Evolutionary conservation across 208 protist species (phyloP).

Genomic region (Trypanosoma avium): DNA sequence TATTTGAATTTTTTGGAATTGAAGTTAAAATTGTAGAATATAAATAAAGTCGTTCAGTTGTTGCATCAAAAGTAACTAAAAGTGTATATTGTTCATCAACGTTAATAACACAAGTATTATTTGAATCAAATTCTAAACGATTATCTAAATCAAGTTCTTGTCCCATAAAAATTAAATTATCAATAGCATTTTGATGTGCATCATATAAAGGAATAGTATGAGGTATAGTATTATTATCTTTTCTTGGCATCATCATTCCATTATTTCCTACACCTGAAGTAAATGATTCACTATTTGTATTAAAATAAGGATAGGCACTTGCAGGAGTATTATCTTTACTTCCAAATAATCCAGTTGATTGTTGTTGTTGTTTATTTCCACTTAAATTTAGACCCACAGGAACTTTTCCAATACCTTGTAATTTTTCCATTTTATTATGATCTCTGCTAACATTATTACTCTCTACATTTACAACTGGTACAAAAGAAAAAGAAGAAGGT

Average conservation of each 20-base stretch:
- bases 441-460: background rate
- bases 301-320: background rate
- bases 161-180: slow-evolving; percentile 59
- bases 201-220: slow-evolving; percentile 40
- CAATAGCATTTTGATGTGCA: slow-evolving; percentile 52
- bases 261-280: background rate
- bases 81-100: slow-evolving; percentile 67
- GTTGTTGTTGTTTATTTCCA: background rate
- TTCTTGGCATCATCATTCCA: background rate
- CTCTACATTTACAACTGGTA: background rate
- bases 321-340: background rate
- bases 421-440: background rate
- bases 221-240: background rate
- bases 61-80: slow-evolving; percentile 65
- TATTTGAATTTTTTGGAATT: slow-evolving; percentile 37
- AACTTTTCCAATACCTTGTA: background rate
- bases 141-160: slow-evolving; percentile 52
- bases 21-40: slow-evolving; percentile 71
- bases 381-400: slow-evolving; percentile 1
- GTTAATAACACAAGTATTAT: slow-evolving; percentile 67
- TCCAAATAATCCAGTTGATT: background rate
- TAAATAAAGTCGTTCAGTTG: slow-evolving; percentile 67
- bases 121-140: slow-evolving; percentile 53
- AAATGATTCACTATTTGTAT: background rate
- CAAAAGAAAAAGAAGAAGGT: background rate